These are phyloP conservation scores for Parmelia sp. DNA, from an alignment of 495 filamentous ascomycete genomes.

Conservation along the genomic window DNA sequence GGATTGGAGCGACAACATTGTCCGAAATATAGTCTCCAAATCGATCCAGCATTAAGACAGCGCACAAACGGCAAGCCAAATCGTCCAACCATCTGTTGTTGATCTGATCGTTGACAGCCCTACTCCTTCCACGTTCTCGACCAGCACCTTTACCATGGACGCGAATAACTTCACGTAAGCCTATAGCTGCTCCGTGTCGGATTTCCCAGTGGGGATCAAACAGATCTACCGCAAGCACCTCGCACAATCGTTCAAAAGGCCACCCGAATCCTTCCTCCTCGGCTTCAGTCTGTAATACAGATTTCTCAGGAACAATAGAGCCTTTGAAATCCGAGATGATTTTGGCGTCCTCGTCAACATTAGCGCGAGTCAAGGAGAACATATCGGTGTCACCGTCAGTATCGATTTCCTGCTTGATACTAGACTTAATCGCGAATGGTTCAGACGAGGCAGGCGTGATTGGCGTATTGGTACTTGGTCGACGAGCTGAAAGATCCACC, in stretches of 20 bases:
- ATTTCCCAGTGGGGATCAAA: constrained; percentile 95
- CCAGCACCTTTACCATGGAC: constrained; percentile 93
- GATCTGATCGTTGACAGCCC: constrained; percentile 65
- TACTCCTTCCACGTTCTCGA: constrained; percentile 59
- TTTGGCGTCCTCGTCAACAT: constrained; percentile 79
- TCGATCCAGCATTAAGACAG: constrained; percentile 92
- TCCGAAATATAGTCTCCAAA: constrained; percentile 98
- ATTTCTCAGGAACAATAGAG: constrained; percentile 52
- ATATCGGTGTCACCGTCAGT: constrained; percentile 60
- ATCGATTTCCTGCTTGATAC: constrained; percentile 49
- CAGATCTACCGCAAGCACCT: constrained; percentile 84
- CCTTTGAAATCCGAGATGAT: constrained; percentile 97
- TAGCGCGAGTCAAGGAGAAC: constrained; percentile 72
- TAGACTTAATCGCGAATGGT: constrained; percentile 61
- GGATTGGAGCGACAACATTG: constrained; percentile 89
- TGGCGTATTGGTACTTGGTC: constrained; percentile 58
- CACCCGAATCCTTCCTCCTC: constrained; percentile 78
- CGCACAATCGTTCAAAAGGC: constrained; percentile 90
- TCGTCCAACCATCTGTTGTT: constrained; percentile 89
- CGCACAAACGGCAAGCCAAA: constrained; percentile 82
- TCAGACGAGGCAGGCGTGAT: constrained; percentile 58
- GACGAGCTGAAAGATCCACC: constrained; percentile 72
- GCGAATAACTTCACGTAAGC: constrained; percentile 81
- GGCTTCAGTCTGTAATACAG: constrained; percentile 57
- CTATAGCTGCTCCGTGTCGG: constrained; percentile 95